Evolutionary conservation across 176 grass and related monocot species (phyloP).

Genomic region (Dendrocalamus sinicus): DNA sequence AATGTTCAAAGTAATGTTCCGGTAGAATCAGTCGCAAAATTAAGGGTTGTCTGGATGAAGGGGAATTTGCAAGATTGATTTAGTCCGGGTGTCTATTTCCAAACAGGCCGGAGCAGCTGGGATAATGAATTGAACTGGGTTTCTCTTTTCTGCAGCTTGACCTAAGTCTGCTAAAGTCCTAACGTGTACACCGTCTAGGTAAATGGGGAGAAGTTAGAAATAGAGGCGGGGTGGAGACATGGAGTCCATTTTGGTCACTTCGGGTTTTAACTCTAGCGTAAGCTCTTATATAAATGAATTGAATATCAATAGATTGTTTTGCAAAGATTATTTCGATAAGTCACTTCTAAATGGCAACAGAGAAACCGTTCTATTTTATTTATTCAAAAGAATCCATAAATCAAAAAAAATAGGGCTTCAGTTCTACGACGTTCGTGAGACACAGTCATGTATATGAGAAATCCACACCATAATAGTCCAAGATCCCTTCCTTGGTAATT

Average conservation of each 20-base stretch:
- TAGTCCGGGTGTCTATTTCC: not conserved
- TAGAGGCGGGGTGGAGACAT: no score
- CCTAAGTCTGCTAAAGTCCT: not conserved
- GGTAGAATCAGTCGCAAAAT: no score
- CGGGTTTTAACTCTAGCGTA: no score
- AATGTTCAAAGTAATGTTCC: not conserved
- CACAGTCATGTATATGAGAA: not conserved
- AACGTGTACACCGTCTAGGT: not conserved
- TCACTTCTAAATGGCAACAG: fast-evolving
- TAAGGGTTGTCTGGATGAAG: not conserved
- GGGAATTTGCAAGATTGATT: not conserved
- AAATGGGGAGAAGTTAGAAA: no score
- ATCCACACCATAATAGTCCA: not conserved
- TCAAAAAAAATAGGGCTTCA: fast-evolving
- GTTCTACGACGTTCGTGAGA: not conserved
- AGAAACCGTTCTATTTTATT: no score
- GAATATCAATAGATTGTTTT: no score
- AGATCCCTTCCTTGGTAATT: not conserved
- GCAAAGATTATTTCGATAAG: no score
- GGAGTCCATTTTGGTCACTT: no score
- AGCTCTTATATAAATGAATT: no score
- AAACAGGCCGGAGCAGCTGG: not conserved
- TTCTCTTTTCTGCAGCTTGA: not conserved
- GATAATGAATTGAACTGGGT: not conserved
- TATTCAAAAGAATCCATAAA: no score